Evolutionary conservation across 179 eudicot genomes (phyloP).

Genomic region (Nepenthes alata): DNA sequence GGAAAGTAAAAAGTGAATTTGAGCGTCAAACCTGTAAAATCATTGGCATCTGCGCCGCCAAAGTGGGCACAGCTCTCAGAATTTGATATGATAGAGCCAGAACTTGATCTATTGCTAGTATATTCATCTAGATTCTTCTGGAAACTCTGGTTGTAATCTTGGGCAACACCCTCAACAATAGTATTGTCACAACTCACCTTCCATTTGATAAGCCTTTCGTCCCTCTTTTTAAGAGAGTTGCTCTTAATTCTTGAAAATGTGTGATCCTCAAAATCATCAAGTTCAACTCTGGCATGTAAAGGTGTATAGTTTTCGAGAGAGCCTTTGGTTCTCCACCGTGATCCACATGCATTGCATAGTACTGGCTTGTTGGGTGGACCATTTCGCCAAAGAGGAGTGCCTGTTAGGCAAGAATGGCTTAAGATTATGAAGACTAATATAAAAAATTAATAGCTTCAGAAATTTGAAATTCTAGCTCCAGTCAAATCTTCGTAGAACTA

Average conservation of each 20-base stretch:
- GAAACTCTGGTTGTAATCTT: conserved; percentile 33
- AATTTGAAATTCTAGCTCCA: too few species aligned
- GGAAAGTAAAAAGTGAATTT: conserved; percentile 4
- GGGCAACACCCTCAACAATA: conserved; percentile 20
- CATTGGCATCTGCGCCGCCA: conserved; percentile 77
- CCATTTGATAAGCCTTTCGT: conserved; percentile 58
- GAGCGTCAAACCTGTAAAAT: conserved; percentile 61
- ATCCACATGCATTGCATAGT: conserved; percentile 97
- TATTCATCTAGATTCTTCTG: conserved; percentile 63
- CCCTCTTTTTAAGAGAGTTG: conserved; percentile 56
- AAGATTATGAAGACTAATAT: too few species aligned
- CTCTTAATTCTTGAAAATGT: conserved; percentile 42
- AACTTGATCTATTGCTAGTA: conserved; percentile 87
- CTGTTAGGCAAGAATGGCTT: conserved; percentile 9
- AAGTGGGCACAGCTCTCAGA: conserved; percentile 80
- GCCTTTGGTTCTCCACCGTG: conserved; percentile 99
- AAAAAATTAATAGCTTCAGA: too few species aligned
- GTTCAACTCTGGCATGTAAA: conserved; percentile 73
- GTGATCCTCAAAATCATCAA: conserved; percentile 60
- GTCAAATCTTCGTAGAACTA: too few species aligned
- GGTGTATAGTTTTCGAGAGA: conserved; percentile 85
- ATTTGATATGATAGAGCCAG: conserved; percentile 91
- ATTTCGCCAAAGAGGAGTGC: conserved; percentile 99
- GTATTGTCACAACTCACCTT: conserved; percentile 38
- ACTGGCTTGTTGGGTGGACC: conserved; percentile 99